Evolutionary conservation across 306 rosid species (phyloP), one percentile per base, ranked within the genome.

Genomic region (Castanospermum australe): DNA sequence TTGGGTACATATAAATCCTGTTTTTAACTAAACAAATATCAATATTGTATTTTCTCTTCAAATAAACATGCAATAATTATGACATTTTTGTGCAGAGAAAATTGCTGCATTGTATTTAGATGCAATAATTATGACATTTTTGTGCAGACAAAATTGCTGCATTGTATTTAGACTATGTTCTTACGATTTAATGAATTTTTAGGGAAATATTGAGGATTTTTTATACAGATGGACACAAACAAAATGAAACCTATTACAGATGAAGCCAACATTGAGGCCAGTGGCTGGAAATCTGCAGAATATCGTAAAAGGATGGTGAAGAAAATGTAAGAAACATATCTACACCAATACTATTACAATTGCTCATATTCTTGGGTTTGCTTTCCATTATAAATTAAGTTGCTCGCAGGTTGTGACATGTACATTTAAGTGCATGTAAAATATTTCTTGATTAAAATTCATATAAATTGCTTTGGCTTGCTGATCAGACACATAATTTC

Each of bases 271-370:
- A 13, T 0, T 17, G 59, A 50, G 48, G 21, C 48, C 2, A 51
- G 4, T 28, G 51, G n/a, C 2, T 72, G 84, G 84, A 72, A 52
- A 80, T 51, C 74, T 39, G 8, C 9, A n/a, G 59, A 63, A 18
- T 3, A 0, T 65, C 74, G 74, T 2, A 72, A 28, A 17, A 28
- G 0, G 38, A 72, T 63, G 63, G 39, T 17, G 18, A 51, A 72
- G 15, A 32, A 52, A 39, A 63, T 80, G 84, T 80, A 62, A 79
- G 71, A 75, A 47, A 7, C 25, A 12, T 18, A 25, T 2, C 18
- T 20, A 20, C 25, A 66, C 35, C 2, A 38, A n/a, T 22, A 24
- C 45, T 36, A 4, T 38, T 71, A 4, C 0, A 52, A 42, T 41
- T 24, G 2, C n/a, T 48, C 6, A 35, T 24, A 44, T 59, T 78